Base-by-base conservation (phyloP, 2,329 filamentous ascomycete species). In the Penicillium brevicompactum region DNA sequence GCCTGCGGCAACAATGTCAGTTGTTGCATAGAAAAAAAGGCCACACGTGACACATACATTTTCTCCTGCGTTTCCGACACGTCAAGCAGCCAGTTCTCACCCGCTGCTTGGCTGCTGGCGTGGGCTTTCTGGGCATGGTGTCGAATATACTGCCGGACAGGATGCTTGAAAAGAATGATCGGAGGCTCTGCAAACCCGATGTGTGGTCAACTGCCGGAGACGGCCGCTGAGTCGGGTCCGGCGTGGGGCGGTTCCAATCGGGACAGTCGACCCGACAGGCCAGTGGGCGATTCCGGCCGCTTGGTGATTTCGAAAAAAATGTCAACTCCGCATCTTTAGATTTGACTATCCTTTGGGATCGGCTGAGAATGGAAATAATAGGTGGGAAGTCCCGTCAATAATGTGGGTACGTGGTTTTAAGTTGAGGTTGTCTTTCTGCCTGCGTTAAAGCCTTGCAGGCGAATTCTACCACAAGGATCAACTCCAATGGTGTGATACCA, bases 61-160 rank as follows among this genome's bases (percentile, higher is more conserved):
- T 67, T 49, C 65, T 58, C 43, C 65, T 52, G 27, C 64, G 59
- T 42, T 62, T 64, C 11, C 65, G 64, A 53, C 65, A 67, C 1
- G 62, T 66, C 37, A 64, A 48, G 53, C 65, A 67, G 13, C 65
- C 65, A 18, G 65, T 67, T 21, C 64, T 49, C n/a, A 67, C 65
- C 38, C 65, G 58, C 50, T 67, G 63, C 51, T 67, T 67, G 13
- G 49, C 59, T 14, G 64, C 54, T 30, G 64, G 59, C 24, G 64
- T 65, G 53, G 60, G 57, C 53, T 62, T 64, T 13, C 60, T 49
- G 18, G 62, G 59, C 62, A 65, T 65, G 22, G 7, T 59, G 49
- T 46, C 4, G 49, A 41, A 30, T 53, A 59, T 61, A 44, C 53
- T 54, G 45, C 47, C 54, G 41, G 49, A 46, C 47, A 46, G 34